A percentile compares a stretch with the other conserved stretches of the same genome.
These are phyloP conservation scores for Lactarius pseudohatsudake DNA, from an alignment of 768 basidiomycete genomes.

Conservation along the genomic window DNA sequence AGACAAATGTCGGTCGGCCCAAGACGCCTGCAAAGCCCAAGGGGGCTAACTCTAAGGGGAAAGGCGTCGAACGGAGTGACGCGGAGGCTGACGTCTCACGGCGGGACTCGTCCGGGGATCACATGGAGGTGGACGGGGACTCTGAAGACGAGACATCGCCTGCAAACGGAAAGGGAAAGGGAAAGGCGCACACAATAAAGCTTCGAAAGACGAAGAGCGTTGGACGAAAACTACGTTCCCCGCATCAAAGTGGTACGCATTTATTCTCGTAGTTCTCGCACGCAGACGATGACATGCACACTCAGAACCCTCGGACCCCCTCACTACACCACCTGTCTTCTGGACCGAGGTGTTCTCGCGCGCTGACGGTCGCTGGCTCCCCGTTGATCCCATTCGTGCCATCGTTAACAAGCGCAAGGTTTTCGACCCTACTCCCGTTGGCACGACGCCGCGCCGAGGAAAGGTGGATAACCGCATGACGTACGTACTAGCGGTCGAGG, in stretches of 20 bases:
- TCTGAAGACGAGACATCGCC: conserved; percentile 30
- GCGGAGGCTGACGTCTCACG: neutral
- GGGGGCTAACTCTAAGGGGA: conserved; percentile 41
- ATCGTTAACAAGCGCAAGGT: conserved; percentile 77
- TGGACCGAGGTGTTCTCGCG: conserved; percentile 98
- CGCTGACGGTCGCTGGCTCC: conserved; percentile 87
- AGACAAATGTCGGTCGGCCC: conserved; percentile 60
- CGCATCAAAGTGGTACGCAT: conserved; percentile 12
- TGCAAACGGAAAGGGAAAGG: conserved; percentile 52
- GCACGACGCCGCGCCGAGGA: conserved; percentile 27
- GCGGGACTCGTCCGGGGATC: conserved; percentile 39
- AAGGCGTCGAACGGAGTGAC: conserved; percentile 35
- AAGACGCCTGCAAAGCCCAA: conserved; percentile 46
- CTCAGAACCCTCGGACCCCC: conserved; percentile 51
- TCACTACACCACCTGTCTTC: conserved; percentile 76
- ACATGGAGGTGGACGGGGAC: conserved; percentile 43
- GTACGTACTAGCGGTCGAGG: conserved; percentile 93
- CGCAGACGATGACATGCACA: neutral
- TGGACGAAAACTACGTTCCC: conserved; percentile 45
- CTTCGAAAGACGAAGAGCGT: conserved; percentile 57
- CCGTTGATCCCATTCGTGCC: conserved; percentile 84
- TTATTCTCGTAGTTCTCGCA: neutral
- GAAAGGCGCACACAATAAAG: conserved; percentile 55
- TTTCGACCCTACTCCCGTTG: conserved; percentile 61
- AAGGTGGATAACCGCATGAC: conserved; percentile 77